Base-by-base conservation (phyloP, 768 basidiomycete species). In the Leccinum rimulosum region DNA sequence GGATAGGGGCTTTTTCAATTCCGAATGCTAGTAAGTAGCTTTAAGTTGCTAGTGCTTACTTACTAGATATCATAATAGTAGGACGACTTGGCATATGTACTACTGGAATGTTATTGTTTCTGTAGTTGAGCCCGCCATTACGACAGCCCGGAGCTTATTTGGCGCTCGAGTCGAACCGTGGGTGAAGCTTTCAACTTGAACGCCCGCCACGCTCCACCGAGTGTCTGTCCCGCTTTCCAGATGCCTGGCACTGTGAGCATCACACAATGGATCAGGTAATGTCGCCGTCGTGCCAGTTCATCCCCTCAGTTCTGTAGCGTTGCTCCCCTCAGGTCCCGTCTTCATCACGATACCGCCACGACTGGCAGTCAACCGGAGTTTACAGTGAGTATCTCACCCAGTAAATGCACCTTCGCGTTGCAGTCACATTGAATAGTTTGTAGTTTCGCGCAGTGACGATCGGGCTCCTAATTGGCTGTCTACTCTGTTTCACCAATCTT, bases 401-500 rank as follows among this genome's bases (percentile, higher is more conserved):
- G 33, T 51, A 0, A 31, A 36, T 8, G 2, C 35, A 25, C 43
- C 9, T 6, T 33, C 19, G 19, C 15, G 8, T 22, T 11, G 19
- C 31, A 30, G 17, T 22, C 54, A 52, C 2, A 1, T 19, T 19
- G 43, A 43, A 40, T 49, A 30, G 1, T 59, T 11, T 27, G 33
- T 54, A 77, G 76, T 60, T 81, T 4, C 62, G 76, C 27, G 93
- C 95, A 1, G 87, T 95, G 2, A 50, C 82, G 25, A 79, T 92
- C 8, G 95, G 95, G 1, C 81, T 97, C 25, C 75, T 84, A 12
- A 94, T 96, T 57, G 94, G 95, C 22, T 89, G 89, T 63, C 74
- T 95, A 33, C 80, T 97, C 62, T 95, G 93, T 73, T 93, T 95
- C 72, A 97, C 95, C 30, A 98, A 98, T 70, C 78, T 95, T 52